phyloP scores from a whole-genome alignment of 306 rosid genomes.

The Mucuna pruriens region DNA sequence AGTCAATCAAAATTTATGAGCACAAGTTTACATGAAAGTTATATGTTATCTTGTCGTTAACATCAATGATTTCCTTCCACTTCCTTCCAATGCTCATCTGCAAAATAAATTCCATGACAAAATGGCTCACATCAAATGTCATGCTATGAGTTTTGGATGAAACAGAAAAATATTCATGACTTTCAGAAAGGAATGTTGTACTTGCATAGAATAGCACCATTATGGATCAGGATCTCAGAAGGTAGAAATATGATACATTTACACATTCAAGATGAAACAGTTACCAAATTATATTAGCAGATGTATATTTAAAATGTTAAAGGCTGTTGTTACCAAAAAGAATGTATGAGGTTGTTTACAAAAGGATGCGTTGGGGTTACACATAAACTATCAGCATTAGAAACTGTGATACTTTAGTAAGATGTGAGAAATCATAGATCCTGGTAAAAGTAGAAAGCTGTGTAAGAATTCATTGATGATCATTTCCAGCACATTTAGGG shows the following conservation, averaged over 20 bases:
- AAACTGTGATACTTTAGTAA: neutral
- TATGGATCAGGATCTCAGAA: neutral
- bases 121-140: constrained; percentile 12
- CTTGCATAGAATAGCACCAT: neutral
- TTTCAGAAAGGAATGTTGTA: neutral
- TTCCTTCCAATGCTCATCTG: constrained; percentile 96
- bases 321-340: neutral
- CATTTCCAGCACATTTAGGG: neutral
- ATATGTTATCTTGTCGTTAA: constrained; percentile 71
- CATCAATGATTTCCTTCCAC: constrained; percentile 93
- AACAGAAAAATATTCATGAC: neutral
- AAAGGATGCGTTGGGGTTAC: neutral
- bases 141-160: constrained; percentile 4
- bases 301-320: neutral
- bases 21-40: constrained; percentile 72
- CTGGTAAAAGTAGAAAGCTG: neutral
- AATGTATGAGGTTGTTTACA: neutral
- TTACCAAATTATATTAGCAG: neutral
- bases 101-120: constrained; percentile 33
- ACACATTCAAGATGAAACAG: neutral
- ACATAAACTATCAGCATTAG: neutral
- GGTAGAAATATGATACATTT: neutral
- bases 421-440: neutral
- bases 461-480: neutral
- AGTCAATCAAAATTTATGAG: neutral